Evolutionary conservation across 1,284 basidiomycete genomes (phyloP), one percentile per base, ranked within the genome.

Genomic region (Puccinia triticina): DNA sequence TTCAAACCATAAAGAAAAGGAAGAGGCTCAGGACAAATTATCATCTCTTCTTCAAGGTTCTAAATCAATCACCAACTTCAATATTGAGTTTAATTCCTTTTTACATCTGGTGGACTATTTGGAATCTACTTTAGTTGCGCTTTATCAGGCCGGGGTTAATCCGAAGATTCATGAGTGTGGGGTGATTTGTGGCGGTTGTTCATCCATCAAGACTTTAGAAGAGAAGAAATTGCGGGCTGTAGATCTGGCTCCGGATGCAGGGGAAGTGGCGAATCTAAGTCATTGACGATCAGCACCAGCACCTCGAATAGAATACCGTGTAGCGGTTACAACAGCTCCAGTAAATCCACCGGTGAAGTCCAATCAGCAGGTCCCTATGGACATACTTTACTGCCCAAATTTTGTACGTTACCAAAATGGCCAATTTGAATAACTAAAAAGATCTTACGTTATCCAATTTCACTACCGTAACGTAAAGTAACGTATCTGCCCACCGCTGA

Each of bases 11-110:
- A 16, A 5, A 18, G 48, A 73, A 73, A 26, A 23, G 5, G 46
- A 73, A 10, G 48, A 73, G 3, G 43, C 67, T 26, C 29, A 43
- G 7, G 4, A 43, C n/a, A 37, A 34, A 12, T 29, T 73, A 26
- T 11, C 7, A 18, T 11, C 14, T 23, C 40, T 37, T 10, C 40
- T 26, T 10, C 37, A 73, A 73, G 46, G 29, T 21, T 50, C 50
- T 14, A 53, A 59, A 26, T 48, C 26, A 26, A 73, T 73, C 29
- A 46, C 23, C 26, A 46, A 73, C 40, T 73, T 50, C n/a, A 73
- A 73, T n/a, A 50, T 46, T 29, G 3, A 23, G 5, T 73, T 73
- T 26, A 73, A 53, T 34, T 5, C 71, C 4, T 21, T 73, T 26
- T 12, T 73, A 1, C 53, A 23, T 50, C 4, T 26, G 26, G 71